Evolutionary conservation across 2,329 filamentous ascomycete genomes (phyloP).

Genomic region (Monilinia aucupariae): DNA sequence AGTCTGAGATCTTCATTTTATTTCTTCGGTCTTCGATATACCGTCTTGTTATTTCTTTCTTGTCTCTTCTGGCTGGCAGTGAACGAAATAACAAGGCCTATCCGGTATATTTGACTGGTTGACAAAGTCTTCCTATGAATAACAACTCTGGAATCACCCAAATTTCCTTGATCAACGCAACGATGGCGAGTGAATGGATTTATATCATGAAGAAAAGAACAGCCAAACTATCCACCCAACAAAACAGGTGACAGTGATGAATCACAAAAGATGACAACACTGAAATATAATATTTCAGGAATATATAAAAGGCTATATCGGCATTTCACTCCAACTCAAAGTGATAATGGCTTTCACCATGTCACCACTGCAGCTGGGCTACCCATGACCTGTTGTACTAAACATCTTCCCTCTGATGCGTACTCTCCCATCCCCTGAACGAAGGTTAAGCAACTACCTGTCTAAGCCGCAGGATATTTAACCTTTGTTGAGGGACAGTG

Average conservation of each 20-base stretch:
- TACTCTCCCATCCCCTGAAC: too few relatives aligned
- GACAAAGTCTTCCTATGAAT: neutral
- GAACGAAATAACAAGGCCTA: neutral
- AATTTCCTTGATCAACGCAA: neutral
- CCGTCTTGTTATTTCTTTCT: neutral
- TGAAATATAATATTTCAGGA: neutral
- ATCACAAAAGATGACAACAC: neutral
- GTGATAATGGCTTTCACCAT: neutral
- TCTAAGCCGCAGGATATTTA: too few relatives aligned
- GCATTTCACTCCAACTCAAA: neutral
- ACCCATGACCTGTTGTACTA: neutral
- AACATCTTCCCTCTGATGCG: neutral
- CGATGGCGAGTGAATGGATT: neutral
- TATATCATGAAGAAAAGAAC: neutral
- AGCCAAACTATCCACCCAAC: too few relatives aligned
- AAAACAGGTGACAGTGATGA: neutral
- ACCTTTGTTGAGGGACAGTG: too few relatives aligned
- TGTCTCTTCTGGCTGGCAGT: neutral
- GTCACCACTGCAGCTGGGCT: neutral
- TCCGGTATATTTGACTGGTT: neutral
- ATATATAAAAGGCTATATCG: neutral
- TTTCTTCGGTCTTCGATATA: neutral
- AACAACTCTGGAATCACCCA: neutral
- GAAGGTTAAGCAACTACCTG: too few relatives aligned
- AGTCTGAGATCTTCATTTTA: constrained; percentile 5